phyloP scores from a whole-genome alignment of 208 protist species.

The Phytomonas serpens region DNA sequence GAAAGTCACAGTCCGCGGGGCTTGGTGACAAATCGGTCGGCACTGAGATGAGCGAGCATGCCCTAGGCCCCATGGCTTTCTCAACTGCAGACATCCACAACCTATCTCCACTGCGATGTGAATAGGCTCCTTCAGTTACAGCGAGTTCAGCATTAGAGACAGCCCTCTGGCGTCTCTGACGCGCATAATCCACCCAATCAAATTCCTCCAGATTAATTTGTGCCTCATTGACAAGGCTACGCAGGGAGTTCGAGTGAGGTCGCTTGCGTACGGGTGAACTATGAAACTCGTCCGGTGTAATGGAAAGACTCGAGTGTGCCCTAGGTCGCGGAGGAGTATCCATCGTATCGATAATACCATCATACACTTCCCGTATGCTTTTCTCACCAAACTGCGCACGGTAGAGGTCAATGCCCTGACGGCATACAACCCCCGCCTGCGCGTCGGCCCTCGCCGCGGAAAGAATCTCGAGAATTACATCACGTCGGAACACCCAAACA shows the following conservation, averaged over 20 bases:
- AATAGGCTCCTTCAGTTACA: constrained; percentile 15
- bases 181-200: neutral
- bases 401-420: constrained; percentile 70
- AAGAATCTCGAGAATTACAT: constrained; percentile 41
- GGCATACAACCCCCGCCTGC: constrained; percentile 72
- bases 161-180: neutral
- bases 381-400: constrained; percentile 41
- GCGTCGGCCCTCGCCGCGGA: constrained; percentile 26
- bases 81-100: constrained; percentile 30
- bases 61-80: constrained; percentile 46
- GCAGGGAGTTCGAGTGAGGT: neutral
- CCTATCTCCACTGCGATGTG: neutral
- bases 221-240: neutral
- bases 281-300: neutral
- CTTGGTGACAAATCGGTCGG: constrained; percentile 27
- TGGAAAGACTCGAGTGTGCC: neutral
- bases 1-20: constrained; percentile 72
- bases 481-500: constrained; percentile 52
- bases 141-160: neutral
- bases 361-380: neutral
- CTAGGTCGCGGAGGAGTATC: neutral
- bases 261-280: neutral
- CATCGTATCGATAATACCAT: neutral
- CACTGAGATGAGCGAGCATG: constrained; percentile 53
- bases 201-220: neutral